These are phyloP conservation scores for Streptanthus diversifolius DNA, from an alignment of 345 rosid genomes.

Conservation along the genomic window DNA sequence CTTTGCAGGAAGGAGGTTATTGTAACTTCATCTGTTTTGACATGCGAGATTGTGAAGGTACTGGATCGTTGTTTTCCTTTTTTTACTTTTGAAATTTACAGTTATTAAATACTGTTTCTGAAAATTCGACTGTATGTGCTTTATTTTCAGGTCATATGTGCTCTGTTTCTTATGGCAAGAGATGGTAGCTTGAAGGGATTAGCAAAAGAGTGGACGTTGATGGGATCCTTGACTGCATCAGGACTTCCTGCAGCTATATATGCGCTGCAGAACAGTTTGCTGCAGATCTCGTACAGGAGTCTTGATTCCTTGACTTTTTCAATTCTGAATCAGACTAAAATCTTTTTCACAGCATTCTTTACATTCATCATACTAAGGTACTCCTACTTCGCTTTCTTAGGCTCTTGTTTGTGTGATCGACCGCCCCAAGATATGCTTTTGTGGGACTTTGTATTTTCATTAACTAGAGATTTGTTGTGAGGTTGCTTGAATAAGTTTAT, in stretches of 20 bases:
- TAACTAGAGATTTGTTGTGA: neutral
- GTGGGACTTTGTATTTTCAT: neutral
- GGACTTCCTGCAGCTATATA: slow-evolving; percentile 97
- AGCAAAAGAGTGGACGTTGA: slow-evolving; percentile 71
- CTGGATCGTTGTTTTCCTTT: neutral
- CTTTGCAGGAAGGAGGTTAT: slow-evolving; percentile 70
- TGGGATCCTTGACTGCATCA: slow-evolving; percentile 87
- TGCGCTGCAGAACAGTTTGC: slow-evolving; percentile 95
- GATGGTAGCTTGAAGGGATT: slow-evolving; percentile 67
- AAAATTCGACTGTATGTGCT: neutral
- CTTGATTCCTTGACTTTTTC: slow-evolving; percentile 96
- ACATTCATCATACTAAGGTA: slow-evolving; percentile 79
- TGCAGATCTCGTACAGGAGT: slow-evolving; percentile 93
- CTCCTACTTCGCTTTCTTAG: neutral
- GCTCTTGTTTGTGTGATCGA: neutral
- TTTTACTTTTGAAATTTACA: neutral
- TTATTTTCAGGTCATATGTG: slow-evolving; percentile 59
- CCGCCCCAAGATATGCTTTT: neutral
- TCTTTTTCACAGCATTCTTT: slow-evolving; percentile 88
- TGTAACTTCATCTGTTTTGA: slow-evolving; percentile 85
- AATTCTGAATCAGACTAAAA: slow-evolving; percentile 92
- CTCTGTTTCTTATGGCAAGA: slow-evolving; percentile 78
- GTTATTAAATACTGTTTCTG: neutral
- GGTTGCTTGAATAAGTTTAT: neutral
- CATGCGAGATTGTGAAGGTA: slow-evolving; percentile 90